phyloP scores from a whole-genome alignment of 2,329 filamentous ascomycete genomes.

The Fusarium sp. region DNA sequence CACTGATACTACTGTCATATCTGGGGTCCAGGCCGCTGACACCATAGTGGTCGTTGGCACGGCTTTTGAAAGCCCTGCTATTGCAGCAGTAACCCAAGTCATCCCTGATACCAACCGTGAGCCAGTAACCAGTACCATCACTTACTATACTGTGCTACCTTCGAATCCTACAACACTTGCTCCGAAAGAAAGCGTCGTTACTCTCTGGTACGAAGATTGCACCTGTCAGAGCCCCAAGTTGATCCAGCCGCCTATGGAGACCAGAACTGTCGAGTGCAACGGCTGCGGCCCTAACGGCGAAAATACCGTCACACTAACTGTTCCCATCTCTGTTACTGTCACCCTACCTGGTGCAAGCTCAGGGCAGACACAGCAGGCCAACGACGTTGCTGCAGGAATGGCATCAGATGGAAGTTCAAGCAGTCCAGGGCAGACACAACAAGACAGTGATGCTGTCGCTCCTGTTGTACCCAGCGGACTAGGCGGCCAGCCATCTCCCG shows the following conservation, averaged over 20 bases:
- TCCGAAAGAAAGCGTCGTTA: slow-evolving; percentile 49
- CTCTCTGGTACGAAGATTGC: slow-evolving; percentile 43
- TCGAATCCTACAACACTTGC: slow-evolving; percentile 50
- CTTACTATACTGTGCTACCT: slow-evolving; percentile 44
- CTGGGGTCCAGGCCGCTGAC: not conserved
- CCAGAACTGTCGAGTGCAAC: slow-evolving; percentile 37
- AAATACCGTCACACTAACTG: slow-evolving; percentile 39
- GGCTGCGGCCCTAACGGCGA: slow-evolving; percentile 41
- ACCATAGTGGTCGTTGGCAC: not conserved
- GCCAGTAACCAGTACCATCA: slow-evolving; percentile 37
- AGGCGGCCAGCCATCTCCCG: slow-evolving; percentile 1
- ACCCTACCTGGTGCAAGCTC: slow-evolving; percentile 1
- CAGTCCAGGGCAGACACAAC: slow-evolving; percentile 1
- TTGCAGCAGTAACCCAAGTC: slow-evolving; percentile 2
- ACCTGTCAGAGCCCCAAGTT: slow-evolving; percentile 33
- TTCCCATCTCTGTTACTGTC: slow-evolving; percentile 31
- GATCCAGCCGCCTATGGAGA: slow-evolving; percentile 38
- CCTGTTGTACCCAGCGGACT: slow-evolving; percentile 15
- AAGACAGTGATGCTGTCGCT: not conserved
- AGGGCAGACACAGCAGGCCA: slow-evolving; percentile 1
- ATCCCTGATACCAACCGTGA: slow-evolving; percentile 1
- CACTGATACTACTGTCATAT: not conserved
- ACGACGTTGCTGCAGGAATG: slow-evolving; percentile 6
- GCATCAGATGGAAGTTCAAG: not conserved
- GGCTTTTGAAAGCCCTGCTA: not conserved